A percentile compares a stretch with the other conserved stretches of the same genome.
These are phyloP conservation scores for Solanum etuberosum DNA, from an alignment of 257 asterid genomes.

Conservation along the genomic window DNA sequence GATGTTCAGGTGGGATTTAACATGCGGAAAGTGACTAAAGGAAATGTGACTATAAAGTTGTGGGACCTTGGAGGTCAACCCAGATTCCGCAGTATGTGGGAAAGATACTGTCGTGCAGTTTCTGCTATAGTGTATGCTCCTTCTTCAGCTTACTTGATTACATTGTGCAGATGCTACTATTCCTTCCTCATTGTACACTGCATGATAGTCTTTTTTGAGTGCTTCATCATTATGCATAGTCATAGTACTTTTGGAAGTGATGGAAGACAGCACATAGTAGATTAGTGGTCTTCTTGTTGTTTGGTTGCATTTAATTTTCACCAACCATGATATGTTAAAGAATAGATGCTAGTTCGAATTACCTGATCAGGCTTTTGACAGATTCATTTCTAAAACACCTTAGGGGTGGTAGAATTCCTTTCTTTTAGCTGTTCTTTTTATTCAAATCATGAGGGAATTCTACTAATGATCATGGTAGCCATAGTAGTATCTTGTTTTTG, in stretches of 20 bases:
- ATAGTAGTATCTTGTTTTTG: background rate
- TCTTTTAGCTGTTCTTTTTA: background rate
- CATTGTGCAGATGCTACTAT: background rate
- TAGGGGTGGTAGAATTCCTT: background rate
- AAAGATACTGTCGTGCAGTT: constrained; percentile 95
- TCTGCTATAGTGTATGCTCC: constrained; percentile 88
- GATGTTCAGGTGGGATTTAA: constrained; percentile 80
- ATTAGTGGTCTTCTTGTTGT: background rate
- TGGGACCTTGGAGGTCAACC: constrained; percentile 99
- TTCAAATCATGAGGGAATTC: background rate
- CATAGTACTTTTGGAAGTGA: background rate
- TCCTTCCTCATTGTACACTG: background rate
- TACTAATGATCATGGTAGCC: background rate
- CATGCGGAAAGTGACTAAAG: constrained; percentile 95
- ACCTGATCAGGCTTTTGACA: background rate
- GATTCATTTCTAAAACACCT: background rate
- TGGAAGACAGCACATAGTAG: background rate
- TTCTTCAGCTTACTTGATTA: background rate
- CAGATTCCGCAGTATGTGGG: constrained; percentile 97
- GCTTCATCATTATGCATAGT: background rate
- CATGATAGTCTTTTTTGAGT: background rate
- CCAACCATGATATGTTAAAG: background rate
- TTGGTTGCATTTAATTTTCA: background rate
- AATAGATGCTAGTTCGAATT: background rate
- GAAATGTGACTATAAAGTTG: constrained; percentile 90